Evolutionary conservation across 2,329 filamentous ascomycete genomes (phyloP).

Genomic region (Cladosporium phlei): DNA sequence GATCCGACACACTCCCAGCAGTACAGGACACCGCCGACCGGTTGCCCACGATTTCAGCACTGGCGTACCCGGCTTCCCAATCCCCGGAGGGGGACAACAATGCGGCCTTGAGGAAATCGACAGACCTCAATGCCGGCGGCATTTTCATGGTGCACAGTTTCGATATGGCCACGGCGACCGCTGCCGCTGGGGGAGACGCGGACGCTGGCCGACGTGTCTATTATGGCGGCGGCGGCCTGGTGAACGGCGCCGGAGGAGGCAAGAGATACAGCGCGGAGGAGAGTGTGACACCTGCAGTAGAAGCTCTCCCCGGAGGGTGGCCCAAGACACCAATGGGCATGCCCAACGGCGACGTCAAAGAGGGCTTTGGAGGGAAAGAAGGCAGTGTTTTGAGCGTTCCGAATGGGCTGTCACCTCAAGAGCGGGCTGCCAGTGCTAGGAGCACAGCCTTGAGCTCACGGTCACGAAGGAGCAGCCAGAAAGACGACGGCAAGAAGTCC

Average conservation of each 20-base stretch:
- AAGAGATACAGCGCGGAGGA: slow-evolving; percentile 11
- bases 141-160: slow-evolving; percentile 42
- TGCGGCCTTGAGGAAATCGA: slow-evolving; percentile 28
- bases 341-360: slow-evolving; percentile 38
- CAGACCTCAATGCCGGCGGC: slow-evolving; percentile 28
- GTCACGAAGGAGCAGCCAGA: slow-evolving; percentile 25
- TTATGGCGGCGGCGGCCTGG: slow-evolving; percentile 10
- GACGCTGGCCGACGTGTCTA: slow-evolving; percentile 13
- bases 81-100: slow-evolving; percentile 28
- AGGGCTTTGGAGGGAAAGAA: slow-evolving; percentile 27
- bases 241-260: slow-evolving; percentile 6
- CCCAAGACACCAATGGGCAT: slow-evolving; percentile 32
- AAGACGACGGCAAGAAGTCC: slow-evolving; percentile 27
- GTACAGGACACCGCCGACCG: neutral
- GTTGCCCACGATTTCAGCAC: slow-evolving; percentile 13
- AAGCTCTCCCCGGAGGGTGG: slow-evolving; percentile 26
- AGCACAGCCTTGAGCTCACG: slow-evolving; percentile 35
- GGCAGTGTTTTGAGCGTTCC: slow-evolving; percentile 28
- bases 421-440: slow-evolving; percentile 26
- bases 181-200: slow-evolving; percentile 37
- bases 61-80: slow-evolving; percentile 25
- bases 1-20: neutral
- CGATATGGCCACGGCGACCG: slow-evolving; percentile 50
- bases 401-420: slow-evolving; percentile 18
- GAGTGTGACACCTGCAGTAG: slow-evolving; percentile 19